Evolutionary conservation across 2,329 filamentous ascomycete species (phyloP), one percentile per base, ranked within the genome.

Genomic region (Biscogniauxia sp.): DNA sequence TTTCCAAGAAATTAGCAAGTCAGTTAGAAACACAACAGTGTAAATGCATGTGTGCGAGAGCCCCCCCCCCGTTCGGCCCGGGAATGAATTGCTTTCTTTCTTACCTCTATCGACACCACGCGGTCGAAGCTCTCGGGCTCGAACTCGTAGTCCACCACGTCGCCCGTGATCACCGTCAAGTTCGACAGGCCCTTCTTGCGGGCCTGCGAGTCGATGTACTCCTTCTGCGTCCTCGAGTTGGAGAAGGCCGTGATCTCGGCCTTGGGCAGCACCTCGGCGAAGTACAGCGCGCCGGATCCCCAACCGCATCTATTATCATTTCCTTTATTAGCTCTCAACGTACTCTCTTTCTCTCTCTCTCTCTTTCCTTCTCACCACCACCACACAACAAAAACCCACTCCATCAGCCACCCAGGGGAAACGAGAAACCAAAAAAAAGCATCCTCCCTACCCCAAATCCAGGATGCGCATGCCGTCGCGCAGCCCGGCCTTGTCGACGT

Each of bases 221-320:
- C 75, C 73, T 89, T 90, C 68, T 91, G 88, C 4, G 87, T 89
- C 62, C 79, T 80, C 7, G 87, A 90, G 73, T 91, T 90, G 54
- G 87, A 89, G 73, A 91, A 90, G 0, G 84, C 88, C 0, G 84
- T 88, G 69, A 91, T 80, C 59, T 82, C 73, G 17, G 84, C 80
- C 51, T 83, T 83, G 41, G 88, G 88, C 56, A 90, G 80, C 61
- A 82, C 75, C 69, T 88, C 86, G 20, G 88, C 88, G 61, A 89
- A 84, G 73, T 85, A 91, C 37, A 90, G 75, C 17, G 83, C 81
- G 26, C 80, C 82, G 26, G 86, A 88, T 20, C 88, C 88, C 88
- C 88, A 90, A 55, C 88, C 88, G 69, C 87, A 90, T 49, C 84
- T 88, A 61, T 17, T 17, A 52, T 2, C 5, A 59, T 20, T 51